Base-by-base conservation (phyloP, 352 stramenopile species). In the Peronospora farinosa region DNA sequence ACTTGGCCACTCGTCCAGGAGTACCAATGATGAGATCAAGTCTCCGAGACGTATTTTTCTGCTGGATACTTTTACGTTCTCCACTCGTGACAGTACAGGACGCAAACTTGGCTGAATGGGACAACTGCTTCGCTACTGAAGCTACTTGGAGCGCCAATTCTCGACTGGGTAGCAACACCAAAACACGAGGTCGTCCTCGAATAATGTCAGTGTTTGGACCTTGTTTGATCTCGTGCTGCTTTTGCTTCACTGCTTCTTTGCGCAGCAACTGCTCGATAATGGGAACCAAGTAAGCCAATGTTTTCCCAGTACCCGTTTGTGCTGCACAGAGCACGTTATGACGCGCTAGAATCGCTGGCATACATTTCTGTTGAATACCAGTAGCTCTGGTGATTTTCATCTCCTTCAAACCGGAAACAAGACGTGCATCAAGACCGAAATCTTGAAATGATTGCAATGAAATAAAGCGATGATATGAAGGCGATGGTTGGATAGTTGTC, bases 1-100 rank as follows among this genome's bases (percentile, higher is more conserved):
- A 86, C 48, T 87, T 88, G 30, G 74, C 72, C 13, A 93, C 58
- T 0, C 82, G 67, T 0, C 82, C 82, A 13, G 82, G 82, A 21
- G 82, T 93, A 9, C 77, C 82, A 39, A 93, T 75, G 39, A 93
- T 64, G 16, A 88, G 43, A 33, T 93, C 82, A 9, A 93, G 48
- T 36, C 65, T 61, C 3, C 70, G 63, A 2, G 52, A 39, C 7
- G 81, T 42, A 23, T 74, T 81, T 37, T 65, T 55, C 44, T 82
- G 65, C 53, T 88, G 73, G 30, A 86, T 74, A 50, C 68, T 83
- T 57, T 85, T 82, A 60, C 67, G 74, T 49, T 86, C 77, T 16
- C 76, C 72, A 47, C 76, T 79, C 9, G 79, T 89, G 50, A 88
- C 57, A 16, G 64, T 74, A 40, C 57, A 67, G 8, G 72, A 86